Evolutionary conservation across 306 rosid genomes (phyloP), one percentile per base, ranked within the genome.

Genomic region (Begonia loranthoides): DNA sequence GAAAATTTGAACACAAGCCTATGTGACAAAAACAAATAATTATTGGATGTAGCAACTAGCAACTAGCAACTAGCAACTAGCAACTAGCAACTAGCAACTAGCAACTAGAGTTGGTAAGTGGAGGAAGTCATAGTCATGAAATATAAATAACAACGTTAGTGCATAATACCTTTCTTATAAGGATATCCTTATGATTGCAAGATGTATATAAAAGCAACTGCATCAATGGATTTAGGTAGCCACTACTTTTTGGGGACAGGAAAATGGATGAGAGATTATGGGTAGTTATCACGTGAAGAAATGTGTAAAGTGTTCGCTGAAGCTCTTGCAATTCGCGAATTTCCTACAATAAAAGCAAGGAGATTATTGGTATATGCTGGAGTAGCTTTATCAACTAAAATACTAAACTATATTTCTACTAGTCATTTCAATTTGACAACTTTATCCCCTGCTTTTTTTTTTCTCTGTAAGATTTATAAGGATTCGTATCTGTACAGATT

Each of bases 1-100:
- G 61, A 90, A 86, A 62, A 90, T 86, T 74, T 90, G 99, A 39
- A 90, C 86, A 56, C 99, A 90, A 54, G 83, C 92, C 99, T 90
- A 55, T 3, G 47, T 10, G 41, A 61, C 53, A 45, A 72, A 45
- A 59, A 51, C 64, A 67, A 58, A 16, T 17, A 38, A 62, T 44
- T 6, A 51, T 57, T 15, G 52, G 60, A 59, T 47, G 28, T 41
- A 48, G 50, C 6, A 5, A 7, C 36, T 28, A 5, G 41, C 62
- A 56, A 50, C 11, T 19, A 40, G 50, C n/a, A n/a, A n/a, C n/a
- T n/a, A n/a, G n/a, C n/a, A n/a, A n/a, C n/a, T n/a, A n/a, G n/a
- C n/a, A n/a, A n/a, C n/a, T n/a, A n/a, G n/a, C n/a, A n/a, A n/a
- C n/a, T 41, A 48, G 50, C 6, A 5, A 7, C 36, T 28, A 5